Evolutionary conservation across 257 asterid species (phyloP), one percentile per base, ranked within the genome.

Genomic region (Dorcoceras hygrometricum): DNA sequence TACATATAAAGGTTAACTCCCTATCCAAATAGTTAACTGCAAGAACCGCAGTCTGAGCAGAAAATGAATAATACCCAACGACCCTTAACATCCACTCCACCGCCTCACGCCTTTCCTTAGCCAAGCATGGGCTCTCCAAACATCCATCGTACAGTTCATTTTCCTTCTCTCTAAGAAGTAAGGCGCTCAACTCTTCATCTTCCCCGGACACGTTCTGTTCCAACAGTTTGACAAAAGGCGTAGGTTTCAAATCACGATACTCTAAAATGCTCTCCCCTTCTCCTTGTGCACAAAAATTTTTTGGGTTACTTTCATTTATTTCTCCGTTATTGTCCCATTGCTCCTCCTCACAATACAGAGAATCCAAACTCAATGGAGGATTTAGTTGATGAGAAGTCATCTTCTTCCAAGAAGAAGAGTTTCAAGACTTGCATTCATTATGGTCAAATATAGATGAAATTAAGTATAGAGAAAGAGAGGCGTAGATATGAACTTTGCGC

Each of bases 111-210:
- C 96, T 82, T 2, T 79, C 76, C 57, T 28, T 55, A 2, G 62
- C 65, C 72, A 78, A 29, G 66, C 56, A 73, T 2, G 84, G 82
- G 69, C 59, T 64, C 24, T 24, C 65, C n/a, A 60, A 76, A 31
- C 76, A 3, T 55, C 48, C 72, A 66, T 28, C n/a, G 56, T 32
- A 59, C 73, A 66, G 71, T 50, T 68, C 73, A 51, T 20, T 74
- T 43, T 78, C 86, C 81, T 73, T 75, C 81, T 91, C 96, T 76
- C 84, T 89, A 7, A 63, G 46, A 48, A 89, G 68, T 76, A 91
- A 66, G n/a, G 73, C 62, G 59, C 70, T 51, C 67, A 91, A 50
- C 71, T 87, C 86, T 16, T 80, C 86, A 22, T 81, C 88, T 54
- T 71, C 88, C 79, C 80, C 71, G 26, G 67, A 66, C 63, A 72